These are phyloP conservation scores for Aureococcus anophagefferens DNA, from an alignment of 108 stramenopile genomes.

Conservation along the genomic window DNA sequence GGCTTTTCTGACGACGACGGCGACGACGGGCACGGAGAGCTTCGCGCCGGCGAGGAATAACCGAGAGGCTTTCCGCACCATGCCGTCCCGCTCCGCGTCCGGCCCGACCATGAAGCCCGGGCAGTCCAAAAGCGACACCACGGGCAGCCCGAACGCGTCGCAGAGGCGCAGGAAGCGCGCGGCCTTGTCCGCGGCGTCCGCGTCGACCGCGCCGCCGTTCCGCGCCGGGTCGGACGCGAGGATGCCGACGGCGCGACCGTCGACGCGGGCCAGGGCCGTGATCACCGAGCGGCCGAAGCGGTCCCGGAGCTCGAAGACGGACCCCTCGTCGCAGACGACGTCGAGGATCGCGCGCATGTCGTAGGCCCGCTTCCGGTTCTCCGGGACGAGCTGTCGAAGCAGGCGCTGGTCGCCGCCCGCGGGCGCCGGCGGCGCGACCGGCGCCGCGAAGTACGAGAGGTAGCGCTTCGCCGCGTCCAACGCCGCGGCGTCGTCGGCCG, in stretches of 20 bases:
- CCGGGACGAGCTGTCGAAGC: constrained; percentile 12
- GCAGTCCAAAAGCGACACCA: constrained; percentile 13
- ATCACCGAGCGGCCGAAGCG: constrained; percentile 7
- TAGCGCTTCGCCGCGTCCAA: no score
- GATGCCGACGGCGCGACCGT: constrained; percentile 13
- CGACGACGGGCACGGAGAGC: background rate
- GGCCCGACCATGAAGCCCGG: constrained; percentile 24
- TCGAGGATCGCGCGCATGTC: constrained; percentile 12
- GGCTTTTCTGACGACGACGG: constrained; percentile 6
- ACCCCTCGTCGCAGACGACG: constrained; percentile 8
- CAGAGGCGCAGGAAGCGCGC: constrained; percentile 14
- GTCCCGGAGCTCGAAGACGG: constrained; percentile 13
- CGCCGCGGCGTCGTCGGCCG: no score
- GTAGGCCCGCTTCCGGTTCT: constrained; percentile 18
- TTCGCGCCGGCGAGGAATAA: constrained; percentile 3
- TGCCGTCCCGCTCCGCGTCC: constrained; percentile 11
- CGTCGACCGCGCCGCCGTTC: constrained; percentile 16
- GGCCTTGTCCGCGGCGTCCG: constrained; percentile 11
- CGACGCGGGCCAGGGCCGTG: constrained; percentile 12
- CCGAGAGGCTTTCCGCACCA: constrained; percentile 3
- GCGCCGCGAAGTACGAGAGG: no score
- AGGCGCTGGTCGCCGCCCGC: constrained; percentile 13
- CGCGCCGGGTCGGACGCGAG: constrained; percentile 6
- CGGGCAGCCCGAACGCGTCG: constrained; percentile 10
- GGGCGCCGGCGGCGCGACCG: no score